Evolutionary conservation across 345 rosid species (phyloP).

Genomic region (Lepidium africanum): DNA sequence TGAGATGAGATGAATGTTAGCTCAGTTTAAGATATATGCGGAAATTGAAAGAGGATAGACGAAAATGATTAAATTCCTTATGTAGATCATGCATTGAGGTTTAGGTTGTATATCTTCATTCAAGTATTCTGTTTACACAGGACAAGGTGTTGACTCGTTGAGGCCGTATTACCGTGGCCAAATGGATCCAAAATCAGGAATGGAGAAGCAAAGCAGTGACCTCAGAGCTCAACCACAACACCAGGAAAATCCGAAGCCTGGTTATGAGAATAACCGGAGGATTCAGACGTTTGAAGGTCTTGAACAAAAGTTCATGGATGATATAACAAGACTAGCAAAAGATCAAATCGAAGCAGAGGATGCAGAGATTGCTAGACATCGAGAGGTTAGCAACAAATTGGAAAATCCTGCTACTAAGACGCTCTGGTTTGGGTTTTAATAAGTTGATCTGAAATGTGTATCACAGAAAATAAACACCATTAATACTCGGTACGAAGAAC

Average conservation of each 20-base stretch:
- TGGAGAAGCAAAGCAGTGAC: constrained; percentile 49
- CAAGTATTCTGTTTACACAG: constrained; percentile 33
- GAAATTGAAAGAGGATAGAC: neutral
- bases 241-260: constrained; percentile 45
- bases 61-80: neutral
- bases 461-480: constrained; percentile 66
- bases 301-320: constrained; percentile 66
- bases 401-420: neutral
- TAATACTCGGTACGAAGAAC: constrained; percentile 59
- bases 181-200: constrained; percentile 38
- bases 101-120: constrained; percentile 1
- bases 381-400: constrained; percentile 47
- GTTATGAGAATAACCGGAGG: constrained; percentile 42
- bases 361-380: constrained; percentile 72
- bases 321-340: constrained; percentile 55
- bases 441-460: neutral
- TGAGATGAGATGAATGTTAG: neutral
- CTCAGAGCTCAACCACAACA: constrained; percentile 46
- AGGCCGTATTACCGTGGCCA: constrained; percentile 58
- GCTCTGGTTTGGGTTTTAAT: neutral
- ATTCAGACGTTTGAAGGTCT: constrained; percentile 54
- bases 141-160: constrained; percentile 60
- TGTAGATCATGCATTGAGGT: neutral
- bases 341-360: constrained; percentile 78
- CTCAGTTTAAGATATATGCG: neutral